Evolutionary conservation across 202 grass and related monocot species (phyloP).

Genomic region (Brachypodium distachyon): DNA sequence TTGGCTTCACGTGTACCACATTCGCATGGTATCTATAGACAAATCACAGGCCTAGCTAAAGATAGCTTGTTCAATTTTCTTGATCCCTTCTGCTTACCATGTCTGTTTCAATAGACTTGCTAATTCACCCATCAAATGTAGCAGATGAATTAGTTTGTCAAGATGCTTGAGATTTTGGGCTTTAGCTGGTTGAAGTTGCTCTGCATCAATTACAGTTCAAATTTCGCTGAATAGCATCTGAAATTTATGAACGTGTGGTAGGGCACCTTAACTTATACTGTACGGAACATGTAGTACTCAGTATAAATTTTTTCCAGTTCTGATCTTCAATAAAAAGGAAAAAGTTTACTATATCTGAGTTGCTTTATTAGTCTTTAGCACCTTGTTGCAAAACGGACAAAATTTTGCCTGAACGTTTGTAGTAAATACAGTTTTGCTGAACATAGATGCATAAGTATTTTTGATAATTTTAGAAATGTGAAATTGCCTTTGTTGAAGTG

Average conservation of each 20-base stretch:
- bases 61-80: background rate
- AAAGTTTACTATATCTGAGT: too few relatives aligned
- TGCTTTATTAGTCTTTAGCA: too few relatives aligned
- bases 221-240: background rate
- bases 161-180: background rate
- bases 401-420: too few relatives aligned
- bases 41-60: conserved; percentile 18
- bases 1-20: background rate
- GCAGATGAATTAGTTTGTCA: background rate
- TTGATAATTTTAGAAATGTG: too few relatives aligned
- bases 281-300: too few relatives aligned
- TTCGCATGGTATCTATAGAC: background rate
- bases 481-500: too few relatives aligned
- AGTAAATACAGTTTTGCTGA: too few relatives aligned
- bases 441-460: too few relatives aligned
- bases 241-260: background rate
- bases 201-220: background rate
- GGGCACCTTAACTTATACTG: too few relatives aligned
- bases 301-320: too few relatives aligned
- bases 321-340: too few relatives aligned
- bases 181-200: background rate
- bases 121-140: background rate
- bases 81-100: background rate
- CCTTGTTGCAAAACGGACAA: too few relatives aligned
- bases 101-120: background rate